Percentiles rank a stretch among this genome's conserved stretches.
phyloP scores from a whole-genome alignment of 2,329 filamentous ascomycete species.

The Byssothecium circinans region DNA sequence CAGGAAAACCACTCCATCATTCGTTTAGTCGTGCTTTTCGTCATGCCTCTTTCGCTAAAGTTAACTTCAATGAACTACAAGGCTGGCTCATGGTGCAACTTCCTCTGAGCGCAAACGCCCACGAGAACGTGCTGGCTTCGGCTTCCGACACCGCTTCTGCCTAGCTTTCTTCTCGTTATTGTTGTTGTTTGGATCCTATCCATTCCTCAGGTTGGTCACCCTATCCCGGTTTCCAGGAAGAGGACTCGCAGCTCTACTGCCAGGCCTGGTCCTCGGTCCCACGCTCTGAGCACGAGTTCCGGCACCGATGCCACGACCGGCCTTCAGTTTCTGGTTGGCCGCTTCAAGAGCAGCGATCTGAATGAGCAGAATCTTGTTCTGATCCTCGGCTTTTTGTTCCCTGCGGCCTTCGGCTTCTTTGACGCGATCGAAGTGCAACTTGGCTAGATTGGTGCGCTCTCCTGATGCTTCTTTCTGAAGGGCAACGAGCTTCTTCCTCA shows the following conservation, averaged over 20 bases:
- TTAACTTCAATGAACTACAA: too few relatives aligned
- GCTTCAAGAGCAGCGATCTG: conserved; percentile 26
- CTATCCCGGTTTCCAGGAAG: conserved; percentile 17
- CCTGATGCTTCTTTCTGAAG: conserved; percentile 22
- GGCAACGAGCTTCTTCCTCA: conserved; percentile 17
- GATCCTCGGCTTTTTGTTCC: conserved; percentile 5
- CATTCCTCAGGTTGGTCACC: conserved; percentile 29
- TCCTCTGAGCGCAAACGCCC: too few relatives aligned
- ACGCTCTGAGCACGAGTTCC: conserved; percentile 33
- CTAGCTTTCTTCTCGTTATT: not conserved
- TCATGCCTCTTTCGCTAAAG: too few relatives aligned
- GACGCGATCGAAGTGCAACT: conserved; percentile 18
- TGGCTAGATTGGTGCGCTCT: conserved; percentile 20
- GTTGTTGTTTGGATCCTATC: not conserved
- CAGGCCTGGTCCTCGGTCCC: conserved; percentile 27
- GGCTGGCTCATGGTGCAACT: too few relatives aligned
- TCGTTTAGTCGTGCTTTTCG: too few relatives aligned
- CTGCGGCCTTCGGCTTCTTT: conserved; percentile 12
- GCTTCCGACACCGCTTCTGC: not conserved
- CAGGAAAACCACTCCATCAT: too few relatives aligned
- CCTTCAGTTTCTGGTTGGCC: conserved; percentile 14
- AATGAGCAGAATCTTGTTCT: conserved; percentile 19
- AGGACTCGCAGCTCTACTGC: conserved; percentile 35
- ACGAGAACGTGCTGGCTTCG: not conserved
- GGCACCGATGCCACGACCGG: conserved; percentile 23